A percentile compares a stretch with the other conserved stretches of the same genome.
These are phyloP conservation scores for Volvariella volvacea DNA, from an alignment of 1,284 basidiomycete species.

Conservation along the genomic window DNA sequence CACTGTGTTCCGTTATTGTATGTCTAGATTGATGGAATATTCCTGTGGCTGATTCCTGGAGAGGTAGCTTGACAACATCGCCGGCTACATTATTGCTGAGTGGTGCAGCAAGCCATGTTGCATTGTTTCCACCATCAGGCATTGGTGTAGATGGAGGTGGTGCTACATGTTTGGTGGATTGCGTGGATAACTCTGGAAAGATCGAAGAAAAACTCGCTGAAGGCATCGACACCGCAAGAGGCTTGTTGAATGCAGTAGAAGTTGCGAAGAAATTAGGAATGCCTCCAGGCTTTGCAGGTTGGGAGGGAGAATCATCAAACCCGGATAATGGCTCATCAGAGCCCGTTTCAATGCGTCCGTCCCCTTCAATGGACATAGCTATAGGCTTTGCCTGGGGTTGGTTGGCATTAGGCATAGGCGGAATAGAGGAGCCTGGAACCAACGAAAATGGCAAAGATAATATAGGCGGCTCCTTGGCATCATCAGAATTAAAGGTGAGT, in stretches of 20 bases:
- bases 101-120: too few species aligned
- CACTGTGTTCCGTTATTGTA: too few species aligned
- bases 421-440: conserved; percentile 19
- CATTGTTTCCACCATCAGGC: too few species aligned
- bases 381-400: neutral
- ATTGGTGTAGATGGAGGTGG: too few species aligned
- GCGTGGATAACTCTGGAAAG: too few species aligned
- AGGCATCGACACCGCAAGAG: conserved; percentile 2
- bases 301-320: neutral
- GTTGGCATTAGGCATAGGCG: neutral
- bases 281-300: conserved; percentile 9
- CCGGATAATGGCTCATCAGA: neutral
- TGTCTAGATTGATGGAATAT: too few species aligned
- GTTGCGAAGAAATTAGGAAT: conserved; percentile 48
- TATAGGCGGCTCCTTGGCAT: conserved; percentile 63
- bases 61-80: too few species aligned
- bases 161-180: too few species aligned
- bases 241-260: conserved; percentile 16
- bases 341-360: neutral
- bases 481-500: conserved; percentile 11
- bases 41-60: too few species aligned
- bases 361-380: neutral
- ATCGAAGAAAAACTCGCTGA: neutral
- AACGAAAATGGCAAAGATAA: conserved; percentile 61
- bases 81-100: too few species aligned